Evolutionary conservation across 768 basidiomycete species (phyloP).

Genomic region (Naematelia aurantialba): DNA sequence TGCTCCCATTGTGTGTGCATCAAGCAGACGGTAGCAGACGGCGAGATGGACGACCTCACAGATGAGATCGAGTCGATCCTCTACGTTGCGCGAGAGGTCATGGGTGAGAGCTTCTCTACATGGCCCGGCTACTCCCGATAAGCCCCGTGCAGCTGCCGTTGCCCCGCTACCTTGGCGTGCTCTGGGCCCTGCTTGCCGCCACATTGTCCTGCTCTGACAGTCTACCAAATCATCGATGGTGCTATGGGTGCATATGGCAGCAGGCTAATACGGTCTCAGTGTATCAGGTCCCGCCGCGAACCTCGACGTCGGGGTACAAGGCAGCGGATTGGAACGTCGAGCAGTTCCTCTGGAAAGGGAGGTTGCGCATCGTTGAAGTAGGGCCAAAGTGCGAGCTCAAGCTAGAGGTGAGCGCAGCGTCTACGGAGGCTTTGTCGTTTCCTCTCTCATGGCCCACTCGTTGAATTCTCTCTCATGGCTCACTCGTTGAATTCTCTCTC

Average conservation of each 20-base stretch:
- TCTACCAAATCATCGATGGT: too few relatives aligned
- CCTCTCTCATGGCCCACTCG: too few relatives aligned
- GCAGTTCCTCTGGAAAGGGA: constrained; percentile 83
- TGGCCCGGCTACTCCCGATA: background rate
- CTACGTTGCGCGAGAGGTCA: constrained; percentile 84
- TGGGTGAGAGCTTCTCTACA: constrained; percentile 57
- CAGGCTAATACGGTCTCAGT: constrained; percentile 55
- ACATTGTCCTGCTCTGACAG: too few relatives aligned
- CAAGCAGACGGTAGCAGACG: too few relatives aligned
- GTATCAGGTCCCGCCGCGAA: constrained; percentile 85
- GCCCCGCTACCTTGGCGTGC: background rate
- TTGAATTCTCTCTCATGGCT: too few relatives aligned
- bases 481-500: background rate
- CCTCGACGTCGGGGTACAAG: constrained; percentile 80
- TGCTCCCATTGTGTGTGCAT: too few relatives aligned
- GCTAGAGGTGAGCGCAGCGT: constrained; percentile 66
- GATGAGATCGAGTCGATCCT: constrained; percentile 87
- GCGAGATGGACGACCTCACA: constrained; percentile 37
- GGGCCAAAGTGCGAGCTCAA: constrained; percentile 64
- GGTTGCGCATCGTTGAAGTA: constrained; percentile 78
- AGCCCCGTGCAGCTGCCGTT: background rate
- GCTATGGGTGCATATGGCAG: too few relatives aligned
- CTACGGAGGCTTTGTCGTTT: too few relatives aligned
- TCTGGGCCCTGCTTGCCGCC: too few relatives aligned
- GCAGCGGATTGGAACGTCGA: constrained; percentile 92